Evolutionary conservation across 495 filamentous ascomycete species (phyloP).

Genomic region (Trichoderma gamsii): DNA sequence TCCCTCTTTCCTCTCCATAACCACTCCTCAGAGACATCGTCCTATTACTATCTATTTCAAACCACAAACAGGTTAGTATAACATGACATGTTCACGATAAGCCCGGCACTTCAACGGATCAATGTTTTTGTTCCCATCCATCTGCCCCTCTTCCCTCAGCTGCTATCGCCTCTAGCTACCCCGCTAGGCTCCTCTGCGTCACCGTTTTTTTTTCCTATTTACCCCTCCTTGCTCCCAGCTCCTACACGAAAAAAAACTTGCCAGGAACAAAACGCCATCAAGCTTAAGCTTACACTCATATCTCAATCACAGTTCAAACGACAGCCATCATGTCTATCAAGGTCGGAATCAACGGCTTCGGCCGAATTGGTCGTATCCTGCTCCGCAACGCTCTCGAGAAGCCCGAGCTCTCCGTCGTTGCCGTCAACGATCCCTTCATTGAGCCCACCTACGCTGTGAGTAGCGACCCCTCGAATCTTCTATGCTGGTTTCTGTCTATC

Average conservation of each 20-base stretch:
- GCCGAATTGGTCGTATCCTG: constrained; percentile 97
- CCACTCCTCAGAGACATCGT: constrained; percentile 1
- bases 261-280: neutral
- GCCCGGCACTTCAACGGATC: neutral
- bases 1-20: constrained; percentile 16
- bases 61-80: constrained; percentile 5
- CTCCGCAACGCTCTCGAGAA: constrained; percentile 71
- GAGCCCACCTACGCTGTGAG: constrained; percentile 95
- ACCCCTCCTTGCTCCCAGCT: neutral
- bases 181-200: constrained; percentile 6
- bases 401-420: constrained; percentile 78
- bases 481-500: neutral
- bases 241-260: neutral
- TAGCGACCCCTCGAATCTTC: constrained; percentile 20
- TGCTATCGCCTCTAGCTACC: neutral
- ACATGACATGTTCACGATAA: neutral
- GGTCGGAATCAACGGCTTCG: constrained; percentile 99
- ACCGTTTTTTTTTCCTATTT: constrained; percentile 16
- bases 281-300: constrained; percentile 5
- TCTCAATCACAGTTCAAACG: constrained; percentile 8
- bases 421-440: constrained; percentile 99
- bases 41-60: neutral
- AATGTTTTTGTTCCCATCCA: neutral
- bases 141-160: constrained; percentile 5
- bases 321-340: constrained; percentile 45